A percentile compares a stretch with the other conserved stretches of the same genome.
Evolutionary conservation across 345 rosid genomes (phyloP).

Genomic region (Hevea brasiliensis): DNA sequence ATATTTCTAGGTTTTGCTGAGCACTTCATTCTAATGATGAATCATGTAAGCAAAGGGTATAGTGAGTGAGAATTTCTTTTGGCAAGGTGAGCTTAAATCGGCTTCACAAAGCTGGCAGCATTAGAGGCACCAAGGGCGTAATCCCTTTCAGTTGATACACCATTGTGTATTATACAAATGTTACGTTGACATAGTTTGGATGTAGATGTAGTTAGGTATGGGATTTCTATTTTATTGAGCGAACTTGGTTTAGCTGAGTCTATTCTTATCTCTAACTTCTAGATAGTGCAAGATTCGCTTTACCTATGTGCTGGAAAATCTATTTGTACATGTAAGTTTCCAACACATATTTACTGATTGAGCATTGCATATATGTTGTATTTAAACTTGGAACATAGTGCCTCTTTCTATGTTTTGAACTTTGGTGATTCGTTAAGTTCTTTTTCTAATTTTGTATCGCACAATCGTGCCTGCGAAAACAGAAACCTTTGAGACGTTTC

Average conservation of each 20-base stretch:
- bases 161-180: constrained; percentile 1
- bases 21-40: constrained; percentile 2
- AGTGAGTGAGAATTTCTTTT: not conserved
- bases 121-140: not conserved
- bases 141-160: not conserved
- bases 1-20: not conserved
- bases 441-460: too few relatives aligned
- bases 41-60: not conserved
- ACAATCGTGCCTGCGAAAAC: too few relatives aligned
- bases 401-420: not conserved
- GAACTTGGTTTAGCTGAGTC: not conserved
- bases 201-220: not conserved
- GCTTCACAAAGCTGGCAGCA: not conserved
- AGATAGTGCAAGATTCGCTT: not conserved
- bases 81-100: not conserved
- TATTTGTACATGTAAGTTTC: not conserved
- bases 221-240: not conserved
- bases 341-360: not conserved
- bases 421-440: not conserved
- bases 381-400: not conserved
- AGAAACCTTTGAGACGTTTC: too few relatives aligned
- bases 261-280: constrained; percentile 10
- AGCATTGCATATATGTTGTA: not conserved
- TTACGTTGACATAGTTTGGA: not conserved
- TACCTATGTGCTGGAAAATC: not conserved